A percentile compares a stretch with the other conserved stretches of the same genome.
Evolutionary conservation across 257 asterid species (phyloP).

Genomic region (Penstemon davidsonii): DNA sequence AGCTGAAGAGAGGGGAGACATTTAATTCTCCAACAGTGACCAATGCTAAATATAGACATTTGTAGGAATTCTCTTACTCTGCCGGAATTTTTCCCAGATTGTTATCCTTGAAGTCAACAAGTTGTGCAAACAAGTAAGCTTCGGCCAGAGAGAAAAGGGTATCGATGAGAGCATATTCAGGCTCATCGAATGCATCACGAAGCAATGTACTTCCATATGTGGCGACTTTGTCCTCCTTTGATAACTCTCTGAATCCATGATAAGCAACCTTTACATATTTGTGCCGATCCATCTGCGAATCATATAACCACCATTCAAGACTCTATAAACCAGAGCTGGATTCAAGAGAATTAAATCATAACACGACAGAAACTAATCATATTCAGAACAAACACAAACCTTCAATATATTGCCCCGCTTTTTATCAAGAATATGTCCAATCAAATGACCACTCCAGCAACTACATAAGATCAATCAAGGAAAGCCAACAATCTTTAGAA

Average conservation of each 20-base stretch:
- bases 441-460: conserved; percentile 84
- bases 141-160: conserved; percentile 96
- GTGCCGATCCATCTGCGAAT: conserved; percentile 90
- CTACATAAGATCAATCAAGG: conserved; percentile 45
- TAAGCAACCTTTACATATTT: conserved; percentile 95
- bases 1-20: too few relatives aligned
- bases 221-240: conserved; percentile 90
- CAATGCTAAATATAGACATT: too few relatives aligned
- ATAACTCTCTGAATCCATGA: conserved; percentile 88
- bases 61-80: conserved; percentile 64
- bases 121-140: conserved; percentile 95
- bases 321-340: neutral
- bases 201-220: conserved; percentile 76
- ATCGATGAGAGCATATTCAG: conserved; percentile 91
- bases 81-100: conserved; percentile 79
- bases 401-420: conserved; percentile 92
- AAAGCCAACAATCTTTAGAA: neutral
- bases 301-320: conserved; percentile 13
- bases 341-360: conserved; percentile 18
- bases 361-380: conserved; percentile 5
- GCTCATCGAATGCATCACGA: conserved; percentile 90
- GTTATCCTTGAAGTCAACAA: conserved; percentile 89
- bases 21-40: too few relatives aligned
- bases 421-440: conserved; percentile 89
- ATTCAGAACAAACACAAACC: conserved; percentile 47